Base-by-base conservation (phyloP, 495 filamentous ascomycete species). In the Lophiostoma macrostomum region DNA sequence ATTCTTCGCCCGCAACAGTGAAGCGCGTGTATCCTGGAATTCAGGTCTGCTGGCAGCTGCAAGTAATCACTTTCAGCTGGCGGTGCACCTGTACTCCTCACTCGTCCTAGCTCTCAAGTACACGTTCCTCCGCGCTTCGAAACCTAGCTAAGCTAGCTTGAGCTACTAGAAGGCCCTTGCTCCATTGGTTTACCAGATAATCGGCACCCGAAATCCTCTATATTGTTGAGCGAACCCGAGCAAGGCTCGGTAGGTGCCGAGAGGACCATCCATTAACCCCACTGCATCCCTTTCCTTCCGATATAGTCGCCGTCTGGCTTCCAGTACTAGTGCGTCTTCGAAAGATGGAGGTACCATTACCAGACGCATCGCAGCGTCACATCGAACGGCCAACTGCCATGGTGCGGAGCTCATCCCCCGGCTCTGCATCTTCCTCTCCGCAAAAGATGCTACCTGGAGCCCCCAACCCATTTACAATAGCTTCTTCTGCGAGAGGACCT, bases 191-290 rank as follows among this genome's bases (percentile, higher is more conserved):
- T 12, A n/a, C 39, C 11, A 1, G 28, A 7, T 7, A 16, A 44
- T 48, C 50, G 31, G 32, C 23, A 16, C 54, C 60, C 47, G 50
- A 39, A 54, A 42, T 32, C 27, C 30, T 54, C 60, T 54, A 63
- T 37, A 49, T 50, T 55, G 60, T 42, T 63, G 54, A 54, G 54
- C 54, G 52, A 54, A 53, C 45, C 54, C 42, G 45, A 48, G 44
- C 47, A 39, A 45, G 29, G 23, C 41, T 63, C 60, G 60, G 60
- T 54, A 58, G 42, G 16, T 63, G 39, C 60, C 60, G 60, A 63
- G 49, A 43, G 50, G 39, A 49, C 42, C 28, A 32, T 31, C 14
- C 48, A 37, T 53, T 44, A 25, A 54, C 48, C 60, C 47, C 48
- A 62, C 53, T 49, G 39, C 32, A 50, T 58, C 54, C 32, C 22